Conservation (phyloP, 352 stramenopile genomes). For the Phytopythium mirpurense region DNA sequence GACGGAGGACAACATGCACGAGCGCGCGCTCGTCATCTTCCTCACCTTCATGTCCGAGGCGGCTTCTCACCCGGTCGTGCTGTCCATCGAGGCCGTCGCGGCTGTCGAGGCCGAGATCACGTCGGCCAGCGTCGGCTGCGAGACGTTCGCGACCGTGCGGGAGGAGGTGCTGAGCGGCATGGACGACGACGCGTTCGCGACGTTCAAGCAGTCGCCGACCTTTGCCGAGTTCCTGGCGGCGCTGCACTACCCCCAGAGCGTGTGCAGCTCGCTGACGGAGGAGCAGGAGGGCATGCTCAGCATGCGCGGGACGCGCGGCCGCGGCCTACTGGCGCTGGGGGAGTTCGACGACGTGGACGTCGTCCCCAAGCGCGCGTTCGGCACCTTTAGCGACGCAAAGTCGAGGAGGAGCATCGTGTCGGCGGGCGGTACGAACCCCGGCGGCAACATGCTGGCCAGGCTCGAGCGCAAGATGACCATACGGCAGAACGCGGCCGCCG, state of each 20-base stretch:
- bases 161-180: constrained; percentile 46
- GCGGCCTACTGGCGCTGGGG: constrained; percentile 11
- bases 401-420: constrained; percentile 19
- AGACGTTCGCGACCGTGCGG: constrained; percentile 37
- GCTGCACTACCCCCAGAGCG: constrained; percentile 37
- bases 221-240: constrained; percentile 45
- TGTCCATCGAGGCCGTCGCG: constrained; percentile 21
- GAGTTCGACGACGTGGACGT: constrained; percentile 9
- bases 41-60: constrained; percentile 43
- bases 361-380: constrained; percentile 18
- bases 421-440: constrained; percentile 11
- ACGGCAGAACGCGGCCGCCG: neutral
- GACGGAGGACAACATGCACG: constrained; percentile 42
- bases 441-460: neutral
- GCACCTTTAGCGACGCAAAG: constrained; percentile 6
- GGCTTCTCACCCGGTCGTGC: constrained; percentile 23
- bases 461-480: neutral
- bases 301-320: constrained; percentile 23
- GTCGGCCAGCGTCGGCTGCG: constrained; percentile 26
- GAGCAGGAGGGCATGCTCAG: constrained; percentile 26
- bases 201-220: constrained; percentile 35
- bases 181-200: constrained; percentile 40
- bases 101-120: constrained; percentile 40
- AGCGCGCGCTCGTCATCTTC: constrained; percentile 54
- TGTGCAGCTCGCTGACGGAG: constrained; percentile 36